These are phyloP conservation scores for Gossypium aridum DNA, from an alignment of 441 rosid species.

Conservation along the genomic window DNA sequence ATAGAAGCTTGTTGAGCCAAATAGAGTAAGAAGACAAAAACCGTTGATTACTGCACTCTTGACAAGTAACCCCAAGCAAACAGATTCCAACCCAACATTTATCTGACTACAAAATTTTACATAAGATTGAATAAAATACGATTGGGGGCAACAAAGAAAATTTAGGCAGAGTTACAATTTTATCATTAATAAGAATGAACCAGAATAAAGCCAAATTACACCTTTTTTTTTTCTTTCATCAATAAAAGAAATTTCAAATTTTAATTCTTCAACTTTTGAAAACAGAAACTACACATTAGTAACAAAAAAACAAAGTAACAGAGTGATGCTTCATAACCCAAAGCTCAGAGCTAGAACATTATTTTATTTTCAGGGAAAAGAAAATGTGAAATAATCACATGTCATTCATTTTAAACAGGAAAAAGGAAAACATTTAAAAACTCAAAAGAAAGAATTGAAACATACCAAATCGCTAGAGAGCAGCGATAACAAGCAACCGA, in stretches of 20 bases:
- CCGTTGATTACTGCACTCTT: conserved; percentile 62
- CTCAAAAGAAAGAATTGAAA: not conserved
- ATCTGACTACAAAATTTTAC: conserved; percentile 51
- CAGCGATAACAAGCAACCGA: conserved; percentile 34
- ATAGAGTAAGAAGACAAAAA: conserved; percentile 49
- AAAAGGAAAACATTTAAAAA: not conserved
- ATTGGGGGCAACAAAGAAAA: not conserved
- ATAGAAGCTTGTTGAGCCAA: conserved; percentile 61
- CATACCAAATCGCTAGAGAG: conserved; percentile 49
- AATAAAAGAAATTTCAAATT: not conserved
- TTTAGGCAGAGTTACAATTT: not conserved
- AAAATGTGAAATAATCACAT: not conserved
- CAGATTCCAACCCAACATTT: conserved; percentile 76
- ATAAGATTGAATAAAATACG: conserved; percentile 1
- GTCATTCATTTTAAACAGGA: not conserved
- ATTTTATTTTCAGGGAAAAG: not conserved
- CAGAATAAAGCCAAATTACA: not conserved
- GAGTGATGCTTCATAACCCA: not conserved
- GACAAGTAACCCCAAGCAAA: conserved; percentile 76
- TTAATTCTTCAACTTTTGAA: not conserved
- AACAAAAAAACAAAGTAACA: not conserved
- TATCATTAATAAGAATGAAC: not conserved
- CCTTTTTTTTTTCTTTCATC: not conserved
- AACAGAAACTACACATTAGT: not conserved
- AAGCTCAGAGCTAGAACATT: not conserved